These are phyloP conservation scores for Cladosporium sp. DNA, from an alignment of 2,329 filamentous ascomycete species.

Conservation along the genomic window DNA sequence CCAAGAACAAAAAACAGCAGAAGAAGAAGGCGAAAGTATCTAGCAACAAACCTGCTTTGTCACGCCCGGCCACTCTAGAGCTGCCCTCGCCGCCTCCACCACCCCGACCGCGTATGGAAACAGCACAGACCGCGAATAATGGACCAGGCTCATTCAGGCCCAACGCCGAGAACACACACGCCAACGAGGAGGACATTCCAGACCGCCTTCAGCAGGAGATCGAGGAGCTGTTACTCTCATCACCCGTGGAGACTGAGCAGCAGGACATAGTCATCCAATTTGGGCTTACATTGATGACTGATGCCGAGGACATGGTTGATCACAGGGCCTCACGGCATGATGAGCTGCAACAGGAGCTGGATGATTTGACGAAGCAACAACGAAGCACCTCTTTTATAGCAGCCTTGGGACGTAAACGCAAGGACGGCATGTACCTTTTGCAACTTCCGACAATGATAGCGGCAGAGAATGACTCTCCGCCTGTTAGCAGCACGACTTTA, in stretches of 20 bases:
- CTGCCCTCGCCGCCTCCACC: background rate
- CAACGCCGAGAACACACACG: background rate
- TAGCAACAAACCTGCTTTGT: background rate
- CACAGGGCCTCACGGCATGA: background rate
- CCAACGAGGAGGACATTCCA: too few relatives aligned
- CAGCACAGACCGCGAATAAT: too few relatives aligned
- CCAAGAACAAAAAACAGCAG: slow-evolving; percentile 5
- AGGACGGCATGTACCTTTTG: slow-evolving; percentile 1
- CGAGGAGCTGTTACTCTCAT: background rate
- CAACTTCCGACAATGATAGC: background rate
- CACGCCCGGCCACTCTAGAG: background rate
- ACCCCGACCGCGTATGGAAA: background rate
- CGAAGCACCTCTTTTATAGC: background rate
- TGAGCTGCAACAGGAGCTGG: background rate
- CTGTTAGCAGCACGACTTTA: background rate
- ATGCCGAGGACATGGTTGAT: background rate
- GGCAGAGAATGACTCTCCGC: background rate
- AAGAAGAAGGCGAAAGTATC: slow-evolving; percentile 8
- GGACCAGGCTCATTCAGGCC: background rate
- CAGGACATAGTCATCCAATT: background rate
- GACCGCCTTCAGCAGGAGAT: background rate
- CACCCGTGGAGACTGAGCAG: background rate
- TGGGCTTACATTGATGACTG: background rate
- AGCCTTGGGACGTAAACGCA: background rate
- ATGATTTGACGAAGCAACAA: background rate